Evolutionary conservation across 768 basidiomycete species (phyloP), one percentile per base, ranked within the genome.

Genomic region (Porphyrellus cyaneotinctus): DNA sequence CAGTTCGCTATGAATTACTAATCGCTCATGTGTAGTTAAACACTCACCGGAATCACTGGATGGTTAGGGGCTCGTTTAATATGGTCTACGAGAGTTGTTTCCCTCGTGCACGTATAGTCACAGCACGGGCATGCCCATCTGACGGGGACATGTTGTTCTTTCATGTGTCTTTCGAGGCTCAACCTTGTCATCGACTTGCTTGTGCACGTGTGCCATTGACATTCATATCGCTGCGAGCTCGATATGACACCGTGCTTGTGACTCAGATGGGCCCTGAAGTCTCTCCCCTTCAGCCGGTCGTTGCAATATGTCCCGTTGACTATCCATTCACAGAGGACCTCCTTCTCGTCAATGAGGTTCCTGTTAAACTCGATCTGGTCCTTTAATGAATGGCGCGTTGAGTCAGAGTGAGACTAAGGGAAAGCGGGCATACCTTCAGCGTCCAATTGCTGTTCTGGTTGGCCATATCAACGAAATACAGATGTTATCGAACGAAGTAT

Each of bases 71-170:
- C 0, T 15, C 39, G 43, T 13, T 12, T 12, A 13, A 54, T 24
- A 48, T 63, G 61, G 0, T 28, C n/a, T 17, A 1, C 1, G 28
- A 57, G 28, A 0, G 53, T 51, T 0, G 5, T 0, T 2, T 56
- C 50, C 49, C 59, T 58, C 13, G 58, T 47, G 36, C 58, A 58
- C 3, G 31, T 33, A 0, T 10, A 6, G 2, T 0, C 0, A n/a
- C 60, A 62, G 1, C 0, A 0, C 0, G 50, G 53, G 10, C 62
- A 63, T 0, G 49, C 42, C 62, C 62, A 64, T 12, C 6, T 51
- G 2, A 15, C 48, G 0, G 58, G 48, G 13, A 58, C 9, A 23
- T 63, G 62, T 2, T 43, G 51, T 1, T 64, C 62, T 0, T 10
- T 41, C 2, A 45, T 1, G 15, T 63, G 62, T 0, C 62, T 36